phyloP scores from a whole-genome alignment of 2,329 filamentous ascomycete genomes.

The Aspergillus persii region DNA sequence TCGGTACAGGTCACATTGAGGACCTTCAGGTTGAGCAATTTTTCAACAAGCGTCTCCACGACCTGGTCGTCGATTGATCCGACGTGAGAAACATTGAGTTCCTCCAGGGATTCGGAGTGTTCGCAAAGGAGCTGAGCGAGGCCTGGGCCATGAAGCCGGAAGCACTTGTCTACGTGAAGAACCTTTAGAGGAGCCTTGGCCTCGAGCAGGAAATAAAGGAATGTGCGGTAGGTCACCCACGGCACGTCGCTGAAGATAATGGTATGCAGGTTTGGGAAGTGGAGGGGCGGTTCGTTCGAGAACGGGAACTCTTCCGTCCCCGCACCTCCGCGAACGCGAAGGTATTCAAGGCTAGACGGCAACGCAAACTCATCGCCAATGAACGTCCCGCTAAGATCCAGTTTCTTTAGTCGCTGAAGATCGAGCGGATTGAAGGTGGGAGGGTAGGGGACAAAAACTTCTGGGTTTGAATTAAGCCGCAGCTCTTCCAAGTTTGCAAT shows the following conservation, averaged over 20 bases:
- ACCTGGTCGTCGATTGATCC: slow-evolving; percentile 26
- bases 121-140: slow-evolving; percentile 16
- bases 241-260: slow-evolving; percentile 28
- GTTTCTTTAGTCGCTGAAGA: slow-evolving; percentile 24
- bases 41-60: slow-evolving; percentile 17
- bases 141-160: slow-evolving; percentile 16
- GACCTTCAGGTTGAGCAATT: slow-evolving; percentile 28
- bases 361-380: slow-evolving; percentile 21
- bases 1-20: slow-evolving; percentile 35
- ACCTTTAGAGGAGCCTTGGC: slow-evolving; percentile 22
- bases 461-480: slow-evolving; percentile 28
- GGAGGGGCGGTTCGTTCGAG: slow-evolving; percentile 5
- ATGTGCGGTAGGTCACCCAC: slow-evolving; percentile 19
- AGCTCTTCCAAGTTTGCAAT: slow-evolving; percentile 35
- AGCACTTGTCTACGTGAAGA: slow-evolving; percentile 29
- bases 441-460: slow-evolving; percentile 16
- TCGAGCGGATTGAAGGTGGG: slow-evolving; percentile 15
- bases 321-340: slow-evolving; percentile 27
- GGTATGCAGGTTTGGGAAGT: slow-evolving; percentile 27
- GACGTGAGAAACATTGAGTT: slow-evolving; percentile 30
- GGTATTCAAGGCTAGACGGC: slow-evolving; percentile 28
- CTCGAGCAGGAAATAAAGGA: slow-evolving; percentile 17
- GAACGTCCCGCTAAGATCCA: slow-evolving; percentile 29
- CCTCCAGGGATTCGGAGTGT: slow-evolving; percentile 22
- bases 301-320: slow-evolving; percentile 14